These are phyloP conservation scores for Novakomyces olei DNA, from an alignment of 805 yeast species.

Conservation along the genomic window DNA sequence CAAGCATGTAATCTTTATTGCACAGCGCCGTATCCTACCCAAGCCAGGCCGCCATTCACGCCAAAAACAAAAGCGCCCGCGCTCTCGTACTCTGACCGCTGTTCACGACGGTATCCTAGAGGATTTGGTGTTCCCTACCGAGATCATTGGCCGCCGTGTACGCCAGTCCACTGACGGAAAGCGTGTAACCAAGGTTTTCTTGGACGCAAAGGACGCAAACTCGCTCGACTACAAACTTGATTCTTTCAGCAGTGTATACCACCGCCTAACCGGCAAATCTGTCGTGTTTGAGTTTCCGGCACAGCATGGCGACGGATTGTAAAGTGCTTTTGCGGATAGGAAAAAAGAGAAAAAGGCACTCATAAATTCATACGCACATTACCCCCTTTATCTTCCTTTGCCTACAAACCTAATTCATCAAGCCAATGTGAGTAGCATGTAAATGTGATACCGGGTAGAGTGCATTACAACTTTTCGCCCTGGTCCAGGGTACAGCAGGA, in stretches of 20 bases:
- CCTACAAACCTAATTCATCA: too few species aligned
- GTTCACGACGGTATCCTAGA: constrained; percentile 97
- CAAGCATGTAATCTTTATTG: constrained; percentile 96
- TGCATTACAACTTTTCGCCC: too few species aligned
- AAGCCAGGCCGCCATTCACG: constrained; percentile 91
- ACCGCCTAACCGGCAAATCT: constrained; percentile 97
- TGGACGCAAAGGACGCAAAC: constrained; percentile 93
- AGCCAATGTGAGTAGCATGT: too few species aligned
- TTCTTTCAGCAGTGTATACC: constrained; percentile 96
- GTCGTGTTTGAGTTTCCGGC: constrained; percentile 86
- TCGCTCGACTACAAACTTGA: constrained; percentile 96
- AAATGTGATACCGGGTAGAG: too few species aligned
- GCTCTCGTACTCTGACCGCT: constrained; percentile 96
- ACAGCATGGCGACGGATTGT: constrained; percentile 18
- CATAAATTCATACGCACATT: too few species aligned
- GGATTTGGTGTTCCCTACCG: constrained; percentile 99
- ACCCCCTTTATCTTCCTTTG: too few species aligned
- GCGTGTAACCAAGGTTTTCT: constrained; percentile 92
- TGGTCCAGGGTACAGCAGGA: too few species aligned
- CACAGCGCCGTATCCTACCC: constrained; percentile 98
- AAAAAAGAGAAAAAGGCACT: constrained; percentile 2
- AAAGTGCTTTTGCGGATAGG: constrained; percentile 10
- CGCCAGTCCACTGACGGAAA: constrained; percentile 97
- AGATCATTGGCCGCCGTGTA: constrained; percentile 96
- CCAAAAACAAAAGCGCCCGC: constrained; percentile 96